phyloP scores from a whole-genome alignment of 768 basidiomycete species.

The Lanmaoa pseudosensibilis region DNA sequence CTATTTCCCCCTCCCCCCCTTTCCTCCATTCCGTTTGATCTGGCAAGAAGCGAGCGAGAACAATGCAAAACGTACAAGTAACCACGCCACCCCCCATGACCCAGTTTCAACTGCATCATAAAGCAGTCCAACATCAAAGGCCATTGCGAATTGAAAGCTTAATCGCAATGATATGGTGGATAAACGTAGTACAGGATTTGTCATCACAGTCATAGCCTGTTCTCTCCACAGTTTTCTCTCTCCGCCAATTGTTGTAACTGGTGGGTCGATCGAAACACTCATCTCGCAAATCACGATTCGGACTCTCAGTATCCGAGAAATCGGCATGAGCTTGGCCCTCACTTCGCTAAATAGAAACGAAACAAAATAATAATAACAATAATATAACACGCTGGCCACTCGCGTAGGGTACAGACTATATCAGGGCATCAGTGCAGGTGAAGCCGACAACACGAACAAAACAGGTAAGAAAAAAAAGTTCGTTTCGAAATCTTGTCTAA shows the following conservation, averaged over 20 bases:
- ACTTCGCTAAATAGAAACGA: conserved; percentile 16
- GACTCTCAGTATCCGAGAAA: not conserved
- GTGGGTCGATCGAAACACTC: not conserved
- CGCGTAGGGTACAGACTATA: conserved; percentile 9
- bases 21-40: not conserved
- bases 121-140: not conserved
- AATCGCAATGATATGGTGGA: not conserved
- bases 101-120: not conserved
- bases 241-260: not conserved
- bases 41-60: not conserved
- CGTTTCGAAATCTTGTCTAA: conserved; percentile 6
- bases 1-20: not conserved
- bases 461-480: not conserved
- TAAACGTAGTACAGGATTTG: not conserved
- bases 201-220: not conserved
- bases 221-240: too few species aligned
- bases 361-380: too few species aligned
- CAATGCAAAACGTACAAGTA: not conserved
- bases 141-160: not conserved
- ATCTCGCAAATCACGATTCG: conserved; percentile 3
- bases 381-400: not conserved
- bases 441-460: not conserved
- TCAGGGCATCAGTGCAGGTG: conserved; percentile 3
- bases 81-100: not conserved
- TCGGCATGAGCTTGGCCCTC: conserved; percentile 20